Percentiles rank a stretch among this genome's conserved stretches.
These are phyloP conservation scores for Aegilops speltoides DNA, from an alignment of 176 grass and related monocot genomes.

Conservation along the genomic window DNA sequence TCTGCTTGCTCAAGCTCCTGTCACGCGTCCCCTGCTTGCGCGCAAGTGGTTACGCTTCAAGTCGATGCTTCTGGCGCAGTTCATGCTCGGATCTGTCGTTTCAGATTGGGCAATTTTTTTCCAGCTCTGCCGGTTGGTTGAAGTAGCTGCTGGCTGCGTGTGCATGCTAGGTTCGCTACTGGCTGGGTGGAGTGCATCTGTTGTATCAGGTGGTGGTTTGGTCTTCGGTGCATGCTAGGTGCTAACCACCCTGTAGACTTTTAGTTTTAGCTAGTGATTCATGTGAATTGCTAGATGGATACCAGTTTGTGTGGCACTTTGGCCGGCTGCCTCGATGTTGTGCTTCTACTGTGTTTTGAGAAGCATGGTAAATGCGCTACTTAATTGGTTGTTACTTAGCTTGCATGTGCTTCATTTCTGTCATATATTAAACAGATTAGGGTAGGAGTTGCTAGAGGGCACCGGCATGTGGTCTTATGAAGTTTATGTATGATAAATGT, in stretches of 20 bases:
- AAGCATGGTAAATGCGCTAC: neutral
- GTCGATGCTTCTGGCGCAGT: neutral
- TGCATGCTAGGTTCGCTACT: neutral
- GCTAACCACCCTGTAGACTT: neutral
- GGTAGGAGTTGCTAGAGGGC: neutral
- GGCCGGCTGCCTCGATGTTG: neutral
- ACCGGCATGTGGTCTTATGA: neutral
- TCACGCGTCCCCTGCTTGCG: too few species aligned
- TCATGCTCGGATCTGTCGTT: neutral
- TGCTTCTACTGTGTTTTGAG: neutral
- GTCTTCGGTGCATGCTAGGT: neutral
- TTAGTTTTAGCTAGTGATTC: neutral
- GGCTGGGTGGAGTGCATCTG: neutral
- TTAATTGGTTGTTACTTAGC: neutral
- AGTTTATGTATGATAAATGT: neutral
- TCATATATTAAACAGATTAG: neutral
- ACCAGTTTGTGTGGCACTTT: neutral
- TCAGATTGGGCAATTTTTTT: neutral
- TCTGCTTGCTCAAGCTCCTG: neutral
- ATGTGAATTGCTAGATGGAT: neutral
- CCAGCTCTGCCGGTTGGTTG: neutral
- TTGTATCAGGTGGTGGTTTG: neutral
- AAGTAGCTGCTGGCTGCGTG: neutral
- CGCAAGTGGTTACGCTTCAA: neutral
- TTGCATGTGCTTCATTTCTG: neutral